phyloP scores from a whole-genome alignment of 305 asterid genomes.

The Solanum aculeatissimum region DNA sequence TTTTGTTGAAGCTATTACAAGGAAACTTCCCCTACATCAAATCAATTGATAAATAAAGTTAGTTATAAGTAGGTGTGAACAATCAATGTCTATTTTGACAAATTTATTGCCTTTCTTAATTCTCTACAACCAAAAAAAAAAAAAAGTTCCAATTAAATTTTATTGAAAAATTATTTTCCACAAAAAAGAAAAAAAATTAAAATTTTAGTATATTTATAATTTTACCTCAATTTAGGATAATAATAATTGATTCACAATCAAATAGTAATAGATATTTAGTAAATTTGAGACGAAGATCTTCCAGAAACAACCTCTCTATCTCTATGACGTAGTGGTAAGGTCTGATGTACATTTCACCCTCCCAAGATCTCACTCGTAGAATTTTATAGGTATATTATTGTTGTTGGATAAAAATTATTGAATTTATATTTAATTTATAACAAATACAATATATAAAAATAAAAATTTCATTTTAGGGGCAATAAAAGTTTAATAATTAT shows the following conservation, averaged over 20 bases:
- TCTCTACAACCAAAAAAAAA: background rate
- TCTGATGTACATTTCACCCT: too few species aligned
- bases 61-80: background rate
- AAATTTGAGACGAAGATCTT: too few species aligned
- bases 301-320: too few species aligned
- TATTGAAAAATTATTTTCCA: background rate
- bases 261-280: too few species aligned
- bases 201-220: background rate
- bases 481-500: background rate
- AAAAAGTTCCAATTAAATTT: background rate
- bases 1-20: background rate
- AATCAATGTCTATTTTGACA: background rate
- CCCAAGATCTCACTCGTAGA: too few species aligned
- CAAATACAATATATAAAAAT: background rate
- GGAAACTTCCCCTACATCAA: background rate
- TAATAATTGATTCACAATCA: background rate
- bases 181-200: background rate
- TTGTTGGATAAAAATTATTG: background rate
- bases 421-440: background rate
- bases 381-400: too few species aligned
- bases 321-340: too few species aligned
- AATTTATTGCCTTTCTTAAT: background rate
- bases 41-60: background rate
- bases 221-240: background rate
- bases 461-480: background rate